A percentile compares a stretch with the other conserved stretches of the same genome.
Evolutionary conservation across 2,329 filamentous ascomycete species (phyloP).

Genomic region (Colletotrichum shisoi): DNA sequence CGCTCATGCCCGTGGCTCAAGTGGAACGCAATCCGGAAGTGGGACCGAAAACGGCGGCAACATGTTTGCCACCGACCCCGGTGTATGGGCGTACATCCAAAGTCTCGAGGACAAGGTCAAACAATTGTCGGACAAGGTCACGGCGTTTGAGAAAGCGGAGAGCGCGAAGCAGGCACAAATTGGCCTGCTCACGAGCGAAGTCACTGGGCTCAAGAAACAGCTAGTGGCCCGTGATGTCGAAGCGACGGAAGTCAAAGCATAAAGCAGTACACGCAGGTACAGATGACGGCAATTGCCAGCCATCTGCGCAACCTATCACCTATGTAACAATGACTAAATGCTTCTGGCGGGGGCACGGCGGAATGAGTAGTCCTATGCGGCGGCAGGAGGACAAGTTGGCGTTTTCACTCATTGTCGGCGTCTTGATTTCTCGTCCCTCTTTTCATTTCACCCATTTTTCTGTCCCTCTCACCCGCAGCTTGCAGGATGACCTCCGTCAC

Average conservation of each 20-base stretch:
- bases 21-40: slow-evolving; percentile 61
- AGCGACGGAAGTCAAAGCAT: slow-evolving; percentile 28
- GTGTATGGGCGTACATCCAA: slow-evolving; percentile 76
- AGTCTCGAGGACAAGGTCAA: slow-evolving; percentile 69
- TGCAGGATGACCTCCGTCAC: slow-evolving; percentile 20
- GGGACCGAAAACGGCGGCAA: slow-evolving; percentile 71
- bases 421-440: slow-evolving; percentile 37
- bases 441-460: slow-evolving; percentile 26
- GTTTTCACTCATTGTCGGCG: slow-evolving; percentile 40
- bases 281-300: slow-evolving; percentile 20
- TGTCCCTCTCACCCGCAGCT: slow-evolving; percentile 15
- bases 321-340: slow-evolving; percentile 40
- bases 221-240: slow-evolving; percentile 42
- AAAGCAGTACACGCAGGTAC: slow-evolving; percentile 20
- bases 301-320: slow-evolving; percentile 31
- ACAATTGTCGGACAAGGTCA: slow-evolving; percentile 53
- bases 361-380: slow-evolving; percentile 22
- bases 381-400: slow-evolving; percentile 35
- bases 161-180: slow-evolving; percentile 51
- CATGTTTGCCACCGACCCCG: slow-evolving; percentile 69
- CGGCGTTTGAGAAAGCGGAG: slow-evolving; percentile 53
- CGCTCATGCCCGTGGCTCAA: slow-evolving; percentile 52
- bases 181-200: slow-evolving; percentile 48
- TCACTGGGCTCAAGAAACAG: slow-evolving; percentile 48
- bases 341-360: slow-evolving; percentile 21